Evolutionary conservation across 2,329 filamentous ascomycete genomes (phyloP).

Genomic region (Hymenoscyphus fructigenus): DNA sequence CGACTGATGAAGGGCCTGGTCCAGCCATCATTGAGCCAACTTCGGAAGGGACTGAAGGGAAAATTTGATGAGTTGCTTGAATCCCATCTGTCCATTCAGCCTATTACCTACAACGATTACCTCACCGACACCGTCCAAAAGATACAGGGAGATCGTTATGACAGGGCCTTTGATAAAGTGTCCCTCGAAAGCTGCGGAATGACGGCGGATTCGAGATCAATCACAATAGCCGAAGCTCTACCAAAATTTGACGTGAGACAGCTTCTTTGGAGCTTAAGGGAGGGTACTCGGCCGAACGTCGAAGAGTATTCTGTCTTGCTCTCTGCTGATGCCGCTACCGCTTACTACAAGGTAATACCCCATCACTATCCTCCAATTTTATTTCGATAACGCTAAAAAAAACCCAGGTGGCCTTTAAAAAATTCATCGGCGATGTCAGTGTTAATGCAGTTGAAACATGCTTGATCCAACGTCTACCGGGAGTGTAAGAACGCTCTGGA

Average conservation of each 20-base stretch:
- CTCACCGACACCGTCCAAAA: neutral
- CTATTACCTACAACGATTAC: neutral
- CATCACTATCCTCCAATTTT: too few species aligned
- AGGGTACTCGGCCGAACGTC: neutral
- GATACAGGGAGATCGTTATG: neutral
- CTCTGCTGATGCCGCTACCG: neutral
- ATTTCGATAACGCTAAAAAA: too few species aligned
- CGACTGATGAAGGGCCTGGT: neutral
- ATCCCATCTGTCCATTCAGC: neutral
- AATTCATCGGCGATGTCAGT: constrained; percentile 16
- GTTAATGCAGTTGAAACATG: constrained; percentile 16
- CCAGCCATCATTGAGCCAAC: neutral
- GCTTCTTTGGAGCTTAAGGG: neutral
- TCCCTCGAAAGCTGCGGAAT: neutral
- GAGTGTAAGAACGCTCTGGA: too few species aligned
- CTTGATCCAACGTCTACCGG: constrained; percentile 12
- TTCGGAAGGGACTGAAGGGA: neutral
- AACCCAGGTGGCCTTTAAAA: constrained; percentile 15
- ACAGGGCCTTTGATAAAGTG: neutral
- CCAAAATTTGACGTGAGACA: too few species aligned
- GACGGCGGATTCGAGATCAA: neutral
- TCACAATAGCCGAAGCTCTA: too few species aligned
- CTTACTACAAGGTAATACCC: neutral
- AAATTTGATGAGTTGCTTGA: neutral
- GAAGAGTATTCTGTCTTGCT: neutral